Percentiles rank a stretch among this genome's conserved stretches.
Evolutionary conservation across 495 filamentous ascomycete genomes (phyloP).

Genomic region (Daldinia vernicosa): DNA sequence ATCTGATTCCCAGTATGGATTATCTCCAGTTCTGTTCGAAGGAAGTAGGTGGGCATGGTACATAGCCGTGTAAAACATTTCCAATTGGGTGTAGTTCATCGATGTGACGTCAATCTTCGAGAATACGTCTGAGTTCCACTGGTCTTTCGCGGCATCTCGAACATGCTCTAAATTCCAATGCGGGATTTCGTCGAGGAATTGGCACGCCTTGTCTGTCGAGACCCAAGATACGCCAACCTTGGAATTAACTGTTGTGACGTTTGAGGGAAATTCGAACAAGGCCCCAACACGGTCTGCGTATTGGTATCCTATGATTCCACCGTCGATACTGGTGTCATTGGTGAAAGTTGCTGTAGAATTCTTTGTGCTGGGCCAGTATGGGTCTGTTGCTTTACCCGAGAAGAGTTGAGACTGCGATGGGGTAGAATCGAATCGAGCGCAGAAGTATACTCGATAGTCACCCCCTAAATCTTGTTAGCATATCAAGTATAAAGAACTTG

Average conservation of each 20-base stretch:
- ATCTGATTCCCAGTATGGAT: slow-evolving; percentile 67
- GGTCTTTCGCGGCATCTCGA: slow-evolving; percentile 54
- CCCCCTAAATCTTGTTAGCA: slow-evolving; percentile 19
- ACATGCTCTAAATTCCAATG: slow-evolving; percentile 54
- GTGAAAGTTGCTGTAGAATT: slow-evolving; percentile 21
- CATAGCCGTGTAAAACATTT: slow-evolving; percentile 67
- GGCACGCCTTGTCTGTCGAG: slow-evolving; percentile 67
- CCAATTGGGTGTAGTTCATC: slow-evolving; percentile 61
- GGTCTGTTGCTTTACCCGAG: slow-evolving; percentile 49
- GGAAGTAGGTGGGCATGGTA: slow-evolving; percentile 75
- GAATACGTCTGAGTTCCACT: slow-evolving; percentile 69
- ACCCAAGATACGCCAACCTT: slow-evolving; percentile 75
- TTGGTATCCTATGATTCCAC: slow-evolving; percentile 32
- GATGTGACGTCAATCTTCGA: slow-evolving; percentile 65
- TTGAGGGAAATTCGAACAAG: slow-evolving; percentile 47
- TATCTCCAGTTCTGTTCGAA: slow-evolving; percentile 73
- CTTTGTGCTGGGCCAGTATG: slow-evolving; percentile 32
- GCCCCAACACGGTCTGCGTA: slow-evolving; percentile 51
- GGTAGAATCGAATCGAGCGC: slow-evolving; percentile 64
- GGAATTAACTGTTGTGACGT: slow-evolving; percentile 58
- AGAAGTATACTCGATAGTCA: slow-evolving; percentile 65
- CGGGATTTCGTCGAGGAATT: slow-evolving; percentile 66
- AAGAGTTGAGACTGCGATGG: slow-evolving; percentile 55
- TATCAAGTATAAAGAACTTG: slow-evolving; percentile 31
- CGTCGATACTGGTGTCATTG: slow-evolving; percentile 23